Conservation (phyloP, 2,329 filamentous ascomycete species). For the Elsinoe batatas region DNA sequence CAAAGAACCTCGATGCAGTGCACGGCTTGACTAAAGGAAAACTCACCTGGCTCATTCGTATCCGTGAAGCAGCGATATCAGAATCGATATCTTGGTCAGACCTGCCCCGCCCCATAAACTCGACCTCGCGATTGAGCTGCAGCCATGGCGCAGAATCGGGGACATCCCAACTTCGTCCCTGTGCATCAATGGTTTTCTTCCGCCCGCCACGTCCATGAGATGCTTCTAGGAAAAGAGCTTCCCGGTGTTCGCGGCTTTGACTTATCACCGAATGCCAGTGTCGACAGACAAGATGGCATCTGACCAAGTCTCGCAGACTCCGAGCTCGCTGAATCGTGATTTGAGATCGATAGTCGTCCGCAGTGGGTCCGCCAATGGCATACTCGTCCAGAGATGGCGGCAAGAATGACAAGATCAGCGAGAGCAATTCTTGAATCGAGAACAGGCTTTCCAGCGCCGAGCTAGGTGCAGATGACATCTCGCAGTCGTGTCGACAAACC, state of each 20-base stretch:
- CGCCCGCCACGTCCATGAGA: not conserved
- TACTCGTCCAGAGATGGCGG: not conserved
- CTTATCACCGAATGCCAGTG: not conserved
- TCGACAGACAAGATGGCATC: not conserved
- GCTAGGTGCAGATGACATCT: too few species aligned
- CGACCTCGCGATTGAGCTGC: not conserved
- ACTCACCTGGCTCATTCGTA: too few species aligned
- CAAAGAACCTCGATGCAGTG: too few species aligned
- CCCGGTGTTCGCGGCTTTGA: not conserved
- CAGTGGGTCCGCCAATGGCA: not conserved
- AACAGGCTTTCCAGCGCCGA: too few species aligned
- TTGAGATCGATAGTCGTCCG: conserved; percentile 3
- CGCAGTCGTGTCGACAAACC: too few species aligned
- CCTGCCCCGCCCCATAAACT: not conserved
- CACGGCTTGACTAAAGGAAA: too few species aligned
- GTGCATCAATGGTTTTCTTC: not conserved
- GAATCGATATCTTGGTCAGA: not conserved
- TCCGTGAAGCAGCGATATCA: not conserved
- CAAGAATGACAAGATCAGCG: conserved; percentile 2
- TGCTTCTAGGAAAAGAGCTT: conserved; percentile 6
- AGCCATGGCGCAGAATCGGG: conserved; percentile 4
- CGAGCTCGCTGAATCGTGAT: not conserved
- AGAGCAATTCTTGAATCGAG: conserved; percentile 1
- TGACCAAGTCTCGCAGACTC: not conserved
- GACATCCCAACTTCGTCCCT: conserved; percentile 1